These are phyloP conservation scores for Trichoderma koningii DNA, from an alignment of 2,329 filamentous ascomycete genomes.

Conservation along the genomic window DNA sequence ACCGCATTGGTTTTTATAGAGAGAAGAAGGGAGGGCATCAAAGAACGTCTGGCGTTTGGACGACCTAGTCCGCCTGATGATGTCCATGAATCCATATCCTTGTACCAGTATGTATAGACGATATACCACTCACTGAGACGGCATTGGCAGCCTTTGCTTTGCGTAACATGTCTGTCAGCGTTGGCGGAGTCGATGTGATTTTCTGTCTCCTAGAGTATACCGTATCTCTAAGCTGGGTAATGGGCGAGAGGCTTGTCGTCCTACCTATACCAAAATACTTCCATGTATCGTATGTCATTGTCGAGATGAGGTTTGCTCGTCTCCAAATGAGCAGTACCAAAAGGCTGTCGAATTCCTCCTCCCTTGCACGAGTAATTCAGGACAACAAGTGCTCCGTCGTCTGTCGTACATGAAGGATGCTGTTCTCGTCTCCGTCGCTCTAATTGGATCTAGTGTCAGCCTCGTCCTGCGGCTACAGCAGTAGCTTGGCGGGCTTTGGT, in stretches of 20 bases:
- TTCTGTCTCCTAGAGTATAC: neutral
- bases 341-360: neutral
- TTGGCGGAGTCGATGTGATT: neutral
- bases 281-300: too few relatives aligned
- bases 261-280: too few relatives aligned
- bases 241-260: too few relatives aligned
- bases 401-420: neutral
- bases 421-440: neutral
- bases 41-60: constrained; percentile 16
- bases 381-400: neutral
- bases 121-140: constrained; percentile 22
- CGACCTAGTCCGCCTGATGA: neutral
- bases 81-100: constrained; percentile 4
- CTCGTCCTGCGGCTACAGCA: neutral
- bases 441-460: constrained; percentile 20
- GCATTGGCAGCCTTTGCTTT: neutral
- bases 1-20: constrained; percentile 18
- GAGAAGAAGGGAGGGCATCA: constrained; percentile 5
- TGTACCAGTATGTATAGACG: constrained; percentile 24
- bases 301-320: neutral
- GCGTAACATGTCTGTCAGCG: neutral
- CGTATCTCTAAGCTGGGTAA: too few relatives aligned
- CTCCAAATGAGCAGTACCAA: neutral
- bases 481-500: constrained; percentile 8
- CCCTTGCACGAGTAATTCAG: constrained; percentile 3